These are phyloP conservation scores for Neurospora crassa DNA, from an alignment of 2,329 filamentous ascomycete genomes.

Conservation along the genomic window DNA sequence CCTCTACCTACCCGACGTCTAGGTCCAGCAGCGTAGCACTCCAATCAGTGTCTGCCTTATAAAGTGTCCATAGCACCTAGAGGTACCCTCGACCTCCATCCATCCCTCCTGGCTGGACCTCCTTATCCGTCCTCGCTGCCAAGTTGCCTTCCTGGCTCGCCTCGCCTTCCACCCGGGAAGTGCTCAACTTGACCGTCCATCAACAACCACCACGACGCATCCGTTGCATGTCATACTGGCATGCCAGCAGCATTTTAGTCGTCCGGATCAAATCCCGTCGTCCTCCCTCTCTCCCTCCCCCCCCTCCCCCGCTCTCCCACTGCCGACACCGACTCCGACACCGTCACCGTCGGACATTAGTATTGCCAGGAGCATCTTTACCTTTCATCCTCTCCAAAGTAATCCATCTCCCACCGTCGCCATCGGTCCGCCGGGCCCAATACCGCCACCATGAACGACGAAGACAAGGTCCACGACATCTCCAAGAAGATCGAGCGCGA, in stretches of 20 bases:
- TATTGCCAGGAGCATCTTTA: slow-evolving; percentile 5
- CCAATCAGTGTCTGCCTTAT: not conserved
- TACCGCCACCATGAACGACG: slow-evolving; percentile 49
- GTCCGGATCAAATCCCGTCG: not conserved
- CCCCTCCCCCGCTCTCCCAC: not conserved
- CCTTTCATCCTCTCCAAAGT: slow-evolving; percentile 4
- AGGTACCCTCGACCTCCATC: not conserved
- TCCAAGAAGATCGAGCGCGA: slow-evolving; percentile 97
- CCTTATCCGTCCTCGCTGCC: not conserved
- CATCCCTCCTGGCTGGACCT: not conserved
- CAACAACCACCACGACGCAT: not conserved
- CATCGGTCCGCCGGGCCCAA: slow-evolving; percentile 15
- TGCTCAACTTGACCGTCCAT: not conserved
- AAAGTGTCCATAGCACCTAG: not conserved
- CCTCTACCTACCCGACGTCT: not conserved
- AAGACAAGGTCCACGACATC: slow-evolving; percentile 66
- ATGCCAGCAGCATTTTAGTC: not conserved
- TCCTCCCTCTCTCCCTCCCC: not conserved
- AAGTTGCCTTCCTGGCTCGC: not conserved
- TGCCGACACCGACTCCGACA: not conserved
- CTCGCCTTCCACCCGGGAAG: not conserved
- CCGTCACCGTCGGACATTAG: not conserved
- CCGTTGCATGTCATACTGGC: not conserved
- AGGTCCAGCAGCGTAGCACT: not conserved
- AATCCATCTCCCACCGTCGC: slow-evolving; percentile 5